Evolutionary conservation across 495 filamentous ascomycete genomes (phyloP).

Genomic region (Evernia prunastri): DNA sequence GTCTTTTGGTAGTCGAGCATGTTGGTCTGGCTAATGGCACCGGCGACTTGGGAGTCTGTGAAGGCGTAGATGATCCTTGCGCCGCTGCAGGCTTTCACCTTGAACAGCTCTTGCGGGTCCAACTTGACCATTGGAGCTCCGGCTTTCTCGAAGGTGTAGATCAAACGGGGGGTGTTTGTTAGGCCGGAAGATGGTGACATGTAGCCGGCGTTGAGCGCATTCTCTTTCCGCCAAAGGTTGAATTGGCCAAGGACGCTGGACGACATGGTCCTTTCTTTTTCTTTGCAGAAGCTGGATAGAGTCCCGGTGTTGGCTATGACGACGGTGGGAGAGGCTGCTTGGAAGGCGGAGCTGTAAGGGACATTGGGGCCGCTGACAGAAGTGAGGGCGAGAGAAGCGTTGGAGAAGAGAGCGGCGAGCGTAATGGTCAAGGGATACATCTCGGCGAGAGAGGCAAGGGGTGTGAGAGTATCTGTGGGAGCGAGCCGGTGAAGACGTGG

Average conservation of each 20-base stretch:
- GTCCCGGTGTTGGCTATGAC: slow-evolving; percentile 72
- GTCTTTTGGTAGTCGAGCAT: slow-evolving; percentile 68
- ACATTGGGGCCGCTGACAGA: slow-evolving; percentile 67
- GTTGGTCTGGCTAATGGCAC: slow-evolving; percentile 75
- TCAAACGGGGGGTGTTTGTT: slow-evolving; percentile 41
- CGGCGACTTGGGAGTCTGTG: slow-evolving; percentile 73
- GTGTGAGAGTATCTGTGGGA: slow-evolving; percentile 75
- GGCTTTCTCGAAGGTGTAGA: slow-evolving; percentile 58
- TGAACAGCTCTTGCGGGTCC: slow-evolving; percentile 61
- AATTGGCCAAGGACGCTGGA: slow-evolving; percentile 49
- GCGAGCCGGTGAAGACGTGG: slow-evolving; percentile 66
- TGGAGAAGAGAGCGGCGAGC: slow-evolving; percentile 73
- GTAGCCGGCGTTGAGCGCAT: slow-evolving; percentile 61
- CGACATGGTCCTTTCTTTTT: slow-evolving; percentile 43
- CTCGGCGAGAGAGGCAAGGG: slow-evolving; percentile 72
- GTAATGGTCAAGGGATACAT: slow-evolving; percentile 75
- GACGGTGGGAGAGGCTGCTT: slow-evolving; percentile 71
- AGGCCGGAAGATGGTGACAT: slow-evolving; percentile 46
- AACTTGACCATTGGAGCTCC: slow-evolving; percentile 48
- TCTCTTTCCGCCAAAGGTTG: slow-evolving; percentile 62
- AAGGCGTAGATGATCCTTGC: slow-evolving; percentile 81
- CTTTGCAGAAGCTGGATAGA: slow-evolving; percentile 56
- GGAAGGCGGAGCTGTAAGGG: slow-evolving; percentile 64
- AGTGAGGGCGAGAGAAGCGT: slow-evolving; percentile 81
- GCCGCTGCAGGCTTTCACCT: slow-evolving; percentile 72